Base-by-base conservation (phyloP, 225 moss, liverwort and hornwort genomes). In the Marchantia polymorpha region DNA sequence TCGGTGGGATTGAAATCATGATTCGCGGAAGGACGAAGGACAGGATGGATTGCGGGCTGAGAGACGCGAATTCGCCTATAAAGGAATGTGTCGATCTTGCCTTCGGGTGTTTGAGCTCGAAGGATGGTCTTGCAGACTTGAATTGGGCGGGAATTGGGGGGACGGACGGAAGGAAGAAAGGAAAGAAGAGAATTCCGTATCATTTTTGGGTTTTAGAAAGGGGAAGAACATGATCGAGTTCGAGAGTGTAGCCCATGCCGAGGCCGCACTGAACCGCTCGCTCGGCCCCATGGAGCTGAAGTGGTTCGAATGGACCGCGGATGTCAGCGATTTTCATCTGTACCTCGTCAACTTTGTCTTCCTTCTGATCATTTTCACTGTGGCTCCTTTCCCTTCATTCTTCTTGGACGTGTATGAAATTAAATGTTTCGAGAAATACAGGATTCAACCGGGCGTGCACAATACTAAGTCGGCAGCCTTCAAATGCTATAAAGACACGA, bases 381-480 rank as follows among this genome's bases (percentile, higher is more conserved):
- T 94, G 19, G 91, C 75, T 73, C 93, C 95, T 6, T 46, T 96
- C 77, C 95, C 95, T 46, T 90, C 83, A 19, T 91, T 91, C 74
- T 22, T 94, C 27, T 82, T 97, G 81, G 96, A 97, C 48, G 75
- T 93, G 52, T 87, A 82, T 25, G 85, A 91, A 77, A 87, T 93
- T 78, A 85, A 77, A 72, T 82, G 86, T 1, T 88, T 79, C 73
- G 92, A 97, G 82, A 92, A 91, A 81, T 97, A 91, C 77, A 93
- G 87, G 83, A 82, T 97, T 22, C 96, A 97, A 81, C 92, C 92
- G n/a, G 93, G 96, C 55, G 89, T 91, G 54, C 89, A 97, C 82
- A 94, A 92, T 72, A 90, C 85, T 76, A 80, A 82, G 22, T 75
- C 88, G 14, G 82, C 79, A 60, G 87, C 88, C 6, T 88, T 85